Evolutionary conservation across 371 early-diverging fungal species (phyloP).

Genomic region (Blastocladiella emersonii): DNA sequence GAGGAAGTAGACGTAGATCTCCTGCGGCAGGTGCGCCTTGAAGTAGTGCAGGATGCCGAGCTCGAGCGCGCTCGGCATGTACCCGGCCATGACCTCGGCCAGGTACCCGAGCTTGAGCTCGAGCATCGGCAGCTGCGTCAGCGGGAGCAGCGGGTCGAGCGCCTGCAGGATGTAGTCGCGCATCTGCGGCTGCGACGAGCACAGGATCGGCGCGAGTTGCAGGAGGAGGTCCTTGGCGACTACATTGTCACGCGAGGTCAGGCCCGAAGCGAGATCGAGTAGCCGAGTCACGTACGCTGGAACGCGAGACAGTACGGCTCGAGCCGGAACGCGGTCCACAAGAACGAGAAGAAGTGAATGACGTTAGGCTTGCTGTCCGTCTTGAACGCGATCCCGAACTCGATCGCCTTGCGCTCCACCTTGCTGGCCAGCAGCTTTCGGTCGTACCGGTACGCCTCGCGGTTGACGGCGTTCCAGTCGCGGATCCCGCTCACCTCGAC

Average conservation of each 20-base stretch:
- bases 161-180: neutral
- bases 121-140: slow-evolving; percentile 1
- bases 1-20: neutral
- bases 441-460: too few relatives aligned
- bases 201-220: neutral
- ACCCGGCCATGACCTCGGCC: neutral
- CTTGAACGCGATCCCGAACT: slow-evolving; percentile 1
- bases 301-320: neutral
- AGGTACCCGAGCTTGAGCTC: neutral
- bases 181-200: neutral
- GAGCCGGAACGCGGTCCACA: neutral
- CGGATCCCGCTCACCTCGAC: neutral
- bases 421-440: neutral
- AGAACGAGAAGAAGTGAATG: neutral
- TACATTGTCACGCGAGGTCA: neutral
- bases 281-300: neutral
- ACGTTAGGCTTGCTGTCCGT: neutral
- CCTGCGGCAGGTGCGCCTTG: neutral
- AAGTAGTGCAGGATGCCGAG: neutral
- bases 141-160: neutral
- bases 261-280: neutral
- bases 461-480: neutral
- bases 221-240: neutral
- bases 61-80: neutral
- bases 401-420: neutral